Base-by-base conservation (phyloP, 2,329 filamentous ascomycete species). In the Cyphellophora europaea region DNA sequence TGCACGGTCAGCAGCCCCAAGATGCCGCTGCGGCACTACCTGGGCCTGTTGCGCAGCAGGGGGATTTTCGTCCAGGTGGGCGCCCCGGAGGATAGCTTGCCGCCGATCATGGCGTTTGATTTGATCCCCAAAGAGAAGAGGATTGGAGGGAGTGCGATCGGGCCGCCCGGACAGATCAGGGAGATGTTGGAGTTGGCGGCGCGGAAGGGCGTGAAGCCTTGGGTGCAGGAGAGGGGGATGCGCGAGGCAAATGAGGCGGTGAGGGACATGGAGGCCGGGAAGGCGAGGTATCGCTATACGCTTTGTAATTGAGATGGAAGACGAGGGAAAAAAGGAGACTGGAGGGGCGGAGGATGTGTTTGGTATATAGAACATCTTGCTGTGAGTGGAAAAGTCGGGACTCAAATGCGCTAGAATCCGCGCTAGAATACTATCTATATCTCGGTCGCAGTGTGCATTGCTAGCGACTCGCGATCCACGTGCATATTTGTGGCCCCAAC, bases 51-150 rank as follows among this genome's bases (percentile, higher is more conserved):
- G 18, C 65, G 69, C 39, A 57, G 64, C 11, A 67, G 73, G 32
- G 79, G 79, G 4, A 65, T 64, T 11, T 76, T 82, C 47, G 68
- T 82, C 37, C 75, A 82, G 55, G 67, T 85, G 32, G 79, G 79
- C 17, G 71, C 71, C 1, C 79, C 80, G 0, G 80, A 85, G 49
- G 67, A 70, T 37, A 53, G 56, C 11, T 41, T 63, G 19, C 74
- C 73, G 4, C 57, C 60, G 2, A 64, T 82, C 46, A 65, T 59
- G 44, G 71, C 72, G 6, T 76, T 72, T 47, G 59, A 68, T 3
- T 56, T 84, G 38, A 74, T 82, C 32, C 55, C 53, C 29, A 78
- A 75, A 48, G 66, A 71, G 3, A 51, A 66, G 25, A 69, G 65
- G 48, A 52, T 77, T 14, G 66, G 62, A 1, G 74, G 72, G 4